phyloP scores from a whole-genome alignment of 176 grass and related monocot genomes.

The Cenchrus fungigraminus region DNA sequence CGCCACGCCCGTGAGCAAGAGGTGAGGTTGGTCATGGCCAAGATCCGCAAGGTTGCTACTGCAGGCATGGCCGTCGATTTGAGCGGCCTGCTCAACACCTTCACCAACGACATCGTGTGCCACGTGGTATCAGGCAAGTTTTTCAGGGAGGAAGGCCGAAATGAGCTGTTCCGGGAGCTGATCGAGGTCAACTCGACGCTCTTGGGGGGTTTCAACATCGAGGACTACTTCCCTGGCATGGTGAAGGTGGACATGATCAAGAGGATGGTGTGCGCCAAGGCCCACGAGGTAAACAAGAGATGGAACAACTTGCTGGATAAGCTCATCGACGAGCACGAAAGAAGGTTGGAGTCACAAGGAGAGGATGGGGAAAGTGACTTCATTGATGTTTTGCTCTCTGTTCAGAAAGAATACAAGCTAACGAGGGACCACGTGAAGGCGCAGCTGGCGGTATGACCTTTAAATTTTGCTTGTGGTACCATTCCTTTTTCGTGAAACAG shows the following conservation, averaged over 20 bases:
- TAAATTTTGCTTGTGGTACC: too few relatives aligned
- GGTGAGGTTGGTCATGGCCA: too few relatives aligned
- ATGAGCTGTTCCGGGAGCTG: neutral
- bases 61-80: neutral
- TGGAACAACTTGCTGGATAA: neutral
- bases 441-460: too few relatives aligned
- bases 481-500: too few relatives aligned
- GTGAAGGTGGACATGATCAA: neutral
- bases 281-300: neutral
- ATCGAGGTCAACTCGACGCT: neutral
- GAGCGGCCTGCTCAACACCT: neutral
- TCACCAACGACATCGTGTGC: neutral
- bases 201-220: neutral
- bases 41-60: too few relatives aligned
- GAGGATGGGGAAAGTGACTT: neutral
- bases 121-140: neutral
- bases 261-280: neutral
- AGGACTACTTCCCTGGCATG: neutral
- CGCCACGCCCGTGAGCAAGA: constrained; percentile 11
- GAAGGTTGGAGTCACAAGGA: too few relatives aligned
- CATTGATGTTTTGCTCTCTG: neutral
- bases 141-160: neutral
- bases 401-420: too few relatives aligned
- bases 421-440: too few relatives aligned
- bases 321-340: neutral